Conservation (phyloP, 176 grass and related monocot genomes). For the Carex cristatella region DNA sequence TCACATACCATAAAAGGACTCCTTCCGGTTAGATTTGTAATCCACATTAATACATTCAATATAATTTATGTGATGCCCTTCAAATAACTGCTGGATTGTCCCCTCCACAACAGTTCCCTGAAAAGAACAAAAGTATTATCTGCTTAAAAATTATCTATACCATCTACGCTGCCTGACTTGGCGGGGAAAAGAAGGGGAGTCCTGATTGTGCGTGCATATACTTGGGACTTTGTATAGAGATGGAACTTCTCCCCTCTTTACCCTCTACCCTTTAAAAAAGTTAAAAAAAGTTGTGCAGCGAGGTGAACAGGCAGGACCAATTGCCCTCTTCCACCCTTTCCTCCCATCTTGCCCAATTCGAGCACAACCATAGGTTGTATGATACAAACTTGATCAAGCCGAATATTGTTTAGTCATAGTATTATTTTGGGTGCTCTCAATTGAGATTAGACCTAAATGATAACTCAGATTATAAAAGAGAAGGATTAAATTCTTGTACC, state of each 20-base stretch:
- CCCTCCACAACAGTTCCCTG: constrained; percentile 94
- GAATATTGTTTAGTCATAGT: not conserved
- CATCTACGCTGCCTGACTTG: not conserved
- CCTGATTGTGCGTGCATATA: not conserved
- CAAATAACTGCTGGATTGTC: constrained; percentile 85
- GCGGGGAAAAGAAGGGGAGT: not conserved
- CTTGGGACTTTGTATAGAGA: not conserved
- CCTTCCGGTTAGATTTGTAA: constrained; percentile 83
- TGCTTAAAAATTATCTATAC: not conserved
- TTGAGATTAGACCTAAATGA: not conserved
- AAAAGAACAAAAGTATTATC: constrained; percentile 36
- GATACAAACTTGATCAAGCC: not conserved
- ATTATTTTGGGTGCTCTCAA: not conserved
- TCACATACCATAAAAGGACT: constrained; percentile 79
- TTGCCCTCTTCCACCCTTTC: not conserved
- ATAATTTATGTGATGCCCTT: constrained; percentile 94
- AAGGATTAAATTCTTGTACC: constrained; percentile 28
- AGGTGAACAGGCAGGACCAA: not conserved
- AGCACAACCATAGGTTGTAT: not conserved
- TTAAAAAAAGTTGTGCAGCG: not conserved
- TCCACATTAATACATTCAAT: constrained; percentile 93
- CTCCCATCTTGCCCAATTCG: not conserved
- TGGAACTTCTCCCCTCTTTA: not conserved
- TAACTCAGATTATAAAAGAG: not conserved
- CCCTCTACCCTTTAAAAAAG: not conserved